Conservation (phyloP, 257 asterid genomes). For the Solanum chilense region DNA sequence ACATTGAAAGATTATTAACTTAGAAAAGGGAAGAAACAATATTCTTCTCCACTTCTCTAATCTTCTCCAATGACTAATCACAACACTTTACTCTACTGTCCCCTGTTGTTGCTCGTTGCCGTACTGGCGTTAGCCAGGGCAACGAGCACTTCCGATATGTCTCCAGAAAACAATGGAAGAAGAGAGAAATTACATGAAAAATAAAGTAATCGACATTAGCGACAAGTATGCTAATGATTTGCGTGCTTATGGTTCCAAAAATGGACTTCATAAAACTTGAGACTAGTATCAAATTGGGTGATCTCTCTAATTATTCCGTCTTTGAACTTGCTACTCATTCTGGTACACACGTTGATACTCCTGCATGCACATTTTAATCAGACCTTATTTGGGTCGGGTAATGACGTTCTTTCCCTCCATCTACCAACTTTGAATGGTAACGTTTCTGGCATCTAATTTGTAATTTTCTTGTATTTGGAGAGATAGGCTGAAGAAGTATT, state of each 20-base stretch:
- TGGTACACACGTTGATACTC: conserved; percentile 3
- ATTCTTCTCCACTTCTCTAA: background rate
- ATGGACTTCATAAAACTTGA: background rate
- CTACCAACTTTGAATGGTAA: conserved; percentile 2
- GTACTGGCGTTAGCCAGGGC: background rate
- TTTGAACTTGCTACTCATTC: background rate
- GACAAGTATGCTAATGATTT: background rate
- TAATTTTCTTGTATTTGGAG: background rate
- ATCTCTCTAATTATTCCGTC: background rate
- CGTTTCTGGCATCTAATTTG: no score
- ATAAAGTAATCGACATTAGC: background rate
- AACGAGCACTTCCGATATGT: background rate
- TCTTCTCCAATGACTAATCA: background rate
- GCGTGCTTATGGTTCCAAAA: background rate
- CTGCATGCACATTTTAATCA: background rate
- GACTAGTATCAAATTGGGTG: background rate
- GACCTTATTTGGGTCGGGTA: background rate
- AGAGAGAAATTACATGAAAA: background rate
- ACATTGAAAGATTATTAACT: no score
- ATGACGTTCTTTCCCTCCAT: background rate
- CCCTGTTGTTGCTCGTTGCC: no score
- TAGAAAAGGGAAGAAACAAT: no score
- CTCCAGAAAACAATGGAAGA: background rate
- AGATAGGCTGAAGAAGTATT: background rate
- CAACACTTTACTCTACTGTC: background rate